These are phyloP conservation scores for Haplosporangium gracile DNA, from an alignment of 192 early-diverging fungal genomes.

Conservation along the genomic window DNA sequence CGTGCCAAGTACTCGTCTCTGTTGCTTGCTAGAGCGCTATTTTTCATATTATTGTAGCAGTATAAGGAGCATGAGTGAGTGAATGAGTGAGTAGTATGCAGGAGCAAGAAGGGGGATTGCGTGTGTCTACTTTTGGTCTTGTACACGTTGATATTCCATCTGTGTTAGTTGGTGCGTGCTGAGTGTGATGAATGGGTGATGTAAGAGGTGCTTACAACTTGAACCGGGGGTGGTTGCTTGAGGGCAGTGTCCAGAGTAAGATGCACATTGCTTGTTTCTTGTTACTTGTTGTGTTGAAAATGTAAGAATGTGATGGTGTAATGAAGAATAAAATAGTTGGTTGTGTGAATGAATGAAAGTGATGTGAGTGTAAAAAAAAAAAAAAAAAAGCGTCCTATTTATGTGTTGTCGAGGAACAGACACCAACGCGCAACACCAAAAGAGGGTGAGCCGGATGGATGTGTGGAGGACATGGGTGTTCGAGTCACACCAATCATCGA, in stretches of 20 bases:
- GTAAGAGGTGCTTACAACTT: constrained; percentile 22
- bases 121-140: neutral
- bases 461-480: too few relatives aligned
- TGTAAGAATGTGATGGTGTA: neutral
- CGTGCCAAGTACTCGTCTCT: constrained; percentile 62
- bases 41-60: too few relatives aligned
- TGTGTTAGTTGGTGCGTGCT: neutral
- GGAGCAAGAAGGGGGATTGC: neutral
- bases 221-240: constrained; percentile 54
- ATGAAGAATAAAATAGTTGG: neutral
- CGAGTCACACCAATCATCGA: neutral
- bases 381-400: neutral
- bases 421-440: neutral
- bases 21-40: constrained; percentile 65
- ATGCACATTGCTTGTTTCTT: constrained; percentile 43
- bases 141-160: neutral
- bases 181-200: neutral
- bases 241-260: constrained; percentile 48
- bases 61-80: neutral
- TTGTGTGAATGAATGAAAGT: neutral
- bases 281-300: neutral
- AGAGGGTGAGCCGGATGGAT: neutral
- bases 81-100: neutral
- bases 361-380: neutral
- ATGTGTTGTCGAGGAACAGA: neutral